Base-by-base conservation (phyloP, 1,284 basidiomycete species). In the Marasmius sp. region DNA sequence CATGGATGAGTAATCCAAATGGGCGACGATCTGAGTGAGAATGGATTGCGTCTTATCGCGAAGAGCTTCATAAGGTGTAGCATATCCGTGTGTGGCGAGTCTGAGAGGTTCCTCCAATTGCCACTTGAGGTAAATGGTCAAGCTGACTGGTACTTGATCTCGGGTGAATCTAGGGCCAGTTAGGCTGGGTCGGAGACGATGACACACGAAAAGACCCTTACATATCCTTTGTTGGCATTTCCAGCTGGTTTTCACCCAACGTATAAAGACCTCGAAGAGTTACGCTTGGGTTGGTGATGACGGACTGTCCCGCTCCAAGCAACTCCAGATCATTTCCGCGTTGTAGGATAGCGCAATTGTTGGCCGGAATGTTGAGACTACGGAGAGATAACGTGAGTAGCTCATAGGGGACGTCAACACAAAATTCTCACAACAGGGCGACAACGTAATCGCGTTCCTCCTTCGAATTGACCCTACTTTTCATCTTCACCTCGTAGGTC, bases 141-240 rank as follows among this genome's bases (percentile, higher is more conserved):
- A 76, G 75, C 86, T 85, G 65, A 93, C 91, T 39, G 91, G 91
- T 8, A 93, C 91, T 77, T 93, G 91, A 69, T 93, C 91, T 43
- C 89, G 83, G 18, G 91, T 93, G 71, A 89, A 92, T 65, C 90
- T 92, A 62, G 20, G 43, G 34, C 60, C 18, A 49, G 62, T 47
- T 60, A 22, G 16, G 38, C 62, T 47, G 49, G 39, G 18, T 58
- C 22, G 61, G 18, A 6, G 16, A 38, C 20, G 20, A 22, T 55
- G 6, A 18, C 16, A 53, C 5, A 34, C 39, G 33, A 37, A 36
- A 12, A 18, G n/a, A 55, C 11, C 74, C 85, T 67, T 65, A 89
- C 89, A 92, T 91, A 66, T 92, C 90, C 73, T 92, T 92, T 8
- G 91, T 92, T 3, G 90, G 89, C 87, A 92, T 89, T 72, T 92